Percentiles rank a stretch among this genome's conserved stretches.
Conservation (phyloP, 1,139 yeast genomes). For the Magnusiomyces starmeri region DNA sequence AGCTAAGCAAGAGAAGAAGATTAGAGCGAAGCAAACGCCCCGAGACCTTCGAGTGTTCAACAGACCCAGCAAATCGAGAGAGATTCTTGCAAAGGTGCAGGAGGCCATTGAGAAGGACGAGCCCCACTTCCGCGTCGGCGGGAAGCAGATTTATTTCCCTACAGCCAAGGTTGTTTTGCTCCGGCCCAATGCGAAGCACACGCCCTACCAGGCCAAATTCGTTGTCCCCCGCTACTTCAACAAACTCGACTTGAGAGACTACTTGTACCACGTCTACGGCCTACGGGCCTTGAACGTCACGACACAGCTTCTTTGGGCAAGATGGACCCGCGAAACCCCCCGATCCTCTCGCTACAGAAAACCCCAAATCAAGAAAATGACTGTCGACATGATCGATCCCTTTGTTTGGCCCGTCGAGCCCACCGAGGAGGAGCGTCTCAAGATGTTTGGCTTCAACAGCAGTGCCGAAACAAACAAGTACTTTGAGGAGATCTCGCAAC, state of each 20-base stretch:
- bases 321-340: constrained; percentile 52
- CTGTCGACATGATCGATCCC: constrained; percentile 87
- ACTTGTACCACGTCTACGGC: constrained; percentile 80
- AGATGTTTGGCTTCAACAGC: constrained; percentile 25
- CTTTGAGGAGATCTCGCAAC: constrained; percentile 34
- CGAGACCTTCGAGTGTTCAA: constrained; percentile 9
- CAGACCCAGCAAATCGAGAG: constrained; percentile 11
- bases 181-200: constrained; percentile 87
- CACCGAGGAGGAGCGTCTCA: constrained; percentile 35
- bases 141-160: constrained; percentile 67
- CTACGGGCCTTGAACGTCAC: constrained; percentile 81
- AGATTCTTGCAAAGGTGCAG: constrained; percentile 36
- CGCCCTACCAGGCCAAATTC: constrained; percentile 93
- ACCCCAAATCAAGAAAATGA: constrained; percentile 88
- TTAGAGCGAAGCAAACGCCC: constrained; percentile 1
- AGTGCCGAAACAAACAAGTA: constrained; percentile 28
- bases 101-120: constrained; percentile 54
- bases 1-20: background rate
- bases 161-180: constrained; percentile 70
- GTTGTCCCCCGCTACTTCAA: constrained; percentile 87
- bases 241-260: constrained; percentile 85
- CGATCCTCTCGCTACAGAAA: constrained; percentile 67
- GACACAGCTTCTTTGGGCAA: constrained; percentile 74
- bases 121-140: constrained; percentile 80
- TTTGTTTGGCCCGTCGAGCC: constrained; percentile 81